These are phyloP conservation scores for Candida ascalaphidarum DNA, from an alignment of 805 yeast species.

Conservation along the genomic window DNA sequence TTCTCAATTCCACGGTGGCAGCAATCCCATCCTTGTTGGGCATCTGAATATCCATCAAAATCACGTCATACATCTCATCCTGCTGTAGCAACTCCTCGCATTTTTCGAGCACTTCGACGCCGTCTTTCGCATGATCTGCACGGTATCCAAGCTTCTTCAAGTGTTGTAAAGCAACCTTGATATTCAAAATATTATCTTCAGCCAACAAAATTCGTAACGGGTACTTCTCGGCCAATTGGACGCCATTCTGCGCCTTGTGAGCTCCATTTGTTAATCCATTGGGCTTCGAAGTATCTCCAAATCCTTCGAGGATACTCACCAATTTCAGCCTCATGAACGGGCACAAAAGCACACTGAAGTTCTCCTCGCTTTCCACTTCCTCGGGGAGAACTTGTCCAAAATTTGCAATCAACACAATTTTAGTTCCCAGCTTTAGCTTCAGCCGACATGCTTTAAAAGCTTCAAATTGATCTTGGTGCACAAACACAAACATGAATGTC, in stretches of 20 bases:
- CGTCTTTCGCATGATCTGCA: constrained; percentile 47
- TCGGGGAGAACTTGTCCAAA: constrained; percentile 20
- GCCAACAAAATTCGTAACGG: constrained; percentile 46
- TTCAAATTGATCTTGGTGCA: constrained; percentile 11
- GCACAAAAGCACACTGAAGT: constrained; percentile 16
- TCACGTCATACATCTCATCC: constrained; percentile 35
- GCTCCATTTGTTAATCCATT: neutral
- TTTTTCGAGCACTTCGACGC: constrained; percentile 34
- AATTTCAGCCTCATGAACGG: constrained; percentile 21
- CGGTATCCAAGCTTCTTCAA: constrained; percentile 40
- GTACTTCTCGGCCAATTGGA: constrained; percentile 5
- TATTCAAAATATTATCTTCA: constrained; percentile 46
- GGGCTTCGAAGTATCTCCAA: too few relatives aligned
- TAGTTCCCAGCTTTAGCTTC: constrained; percentile 3
- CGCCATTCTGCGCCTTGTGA: neutral
- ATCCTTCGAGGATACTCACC: constrained; percentile 4
- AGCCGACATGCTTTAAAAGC: constrained; percentile 3
- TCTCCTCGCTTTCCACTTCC: constrained; percentile 10
- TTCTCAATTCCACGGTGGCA: constrained; percentile 31
- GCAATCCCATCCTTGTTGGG: constrained; percentile 51
- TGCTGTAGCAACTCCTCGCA: constrained; percentile 17
- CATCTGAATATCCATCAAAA: constrained; percentile 51
- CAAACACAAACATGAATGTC: constrained; percentile 10
- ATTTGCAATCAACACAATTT: constrained; percentile 15
- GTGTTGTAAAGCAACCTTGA: constrained; percentile 42